phyloP scores from a whole-genome alignment of 768 basidiomycete genomes.

The Pleurotus cornucopiae region DNA sequence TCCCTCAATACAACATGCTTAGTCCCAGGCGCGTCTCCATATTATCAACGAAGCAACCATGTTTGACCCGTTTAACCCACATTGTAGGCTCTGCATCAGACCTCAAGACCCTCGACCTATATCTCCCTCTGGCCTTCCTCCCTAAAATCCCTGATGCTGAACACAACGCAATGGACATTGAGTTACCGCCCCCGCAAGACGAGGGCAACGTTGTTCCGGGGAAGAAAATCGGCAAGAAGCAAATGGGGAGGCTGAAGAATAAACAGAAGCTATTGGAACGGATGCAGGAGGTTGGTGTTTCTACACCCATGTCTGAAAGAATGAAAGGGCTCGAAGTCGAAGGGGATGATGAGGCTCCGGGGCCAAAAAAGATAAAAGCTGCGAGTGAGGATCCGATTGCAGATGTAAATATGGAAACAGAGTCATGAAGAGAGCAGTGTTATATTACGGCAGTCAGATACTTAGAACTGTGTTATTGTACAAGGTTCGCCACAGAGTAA shows the following conservation, averaged over 20 bases:
- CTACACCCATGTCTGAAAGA: not conserved
- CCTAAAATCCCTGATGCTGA: conserved; percentile 55
- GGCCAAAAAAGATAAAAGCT: conserved; percentile 31
- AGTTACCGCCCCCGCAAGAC: conserved; percentile 12
- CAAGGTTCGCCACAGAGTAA: too few species aligned
- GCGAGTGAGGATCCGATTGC: conserved; percentile 18
- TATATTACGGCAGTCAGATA: not conserved
- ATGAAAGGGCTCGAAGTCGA: not conserved
- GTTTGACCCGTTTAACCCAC: not conserved
- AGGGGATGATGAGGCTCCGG: conserved; percentile 23
- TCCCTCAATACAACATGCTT: conserved; percentile 42
- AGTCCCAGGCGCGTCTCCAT: conserved; percentile 39
- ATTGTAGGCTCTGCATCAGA: conserved; percentile 43
- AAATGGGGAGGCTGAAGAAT: conserved; percentile 46
- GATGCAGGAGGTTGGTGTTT: conserved; percentile 14
- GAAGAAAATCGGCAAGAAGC: conserved; percentile 36
- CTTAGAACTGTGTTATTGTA: not conserved
- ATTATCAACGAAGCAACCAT: too few species aligned
- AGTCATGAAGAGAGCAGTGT: conserved; percentile 11
- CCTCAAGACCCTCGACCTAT: conserved; percentile 54
- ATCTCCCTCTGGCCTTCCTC: conserved; percentile 49
- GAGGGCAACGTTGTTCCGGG: conserved; percentile 6
- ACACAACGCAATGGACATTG: conserved; percentile 35
- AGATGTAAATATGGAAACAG: conserved; percentile 17
- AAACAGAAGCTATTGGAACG: conserved; percentile 41